A percentile compares a stretch with the other conserved stretches of the same genome.
Evolutionary conservation across 2,329 filamentous ascomycete species (phyloP).

Genomic region (Arthroderma sp.): DNA sequence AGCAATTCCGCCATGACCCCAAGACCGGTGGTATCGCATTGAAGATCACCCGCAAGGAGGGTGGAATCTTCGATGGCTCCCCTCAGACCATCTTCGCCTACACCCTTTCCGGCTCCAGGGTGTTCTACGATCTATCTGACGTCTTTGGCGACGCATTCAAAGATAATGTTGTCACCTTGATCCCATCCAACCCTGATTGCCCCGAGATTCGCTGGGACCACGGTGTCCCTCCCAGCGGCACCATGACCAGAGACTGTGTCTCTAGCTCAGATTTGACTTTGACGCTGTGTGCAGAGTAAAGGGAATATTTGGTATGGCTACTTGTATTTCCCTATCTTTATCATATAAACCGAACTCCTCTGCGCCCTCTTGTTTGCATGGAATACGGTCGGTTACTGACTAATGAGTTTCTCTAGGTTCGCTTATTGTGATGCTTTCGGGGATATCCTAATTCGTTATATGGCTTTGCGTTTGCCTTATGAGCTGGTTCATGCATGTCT

Average conservation of each 20-base stretch:
- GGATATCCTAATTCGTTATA: no score
- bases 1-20: constrained; percentile 23
- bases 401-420: no score
- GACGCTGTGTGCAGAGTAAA: constrained; percentile 5
- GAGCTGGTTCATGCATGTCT: no score
- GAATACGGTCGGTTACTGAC: no score
- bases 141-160: constrained; percentile 32
- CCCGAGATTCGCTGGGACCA: constrained; percentile 5
- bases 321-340: background rate
- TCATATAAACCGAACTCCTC: no score
- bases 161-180: constrained; percentile 8
- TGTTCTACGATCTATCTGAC: constrained; percentile 32
- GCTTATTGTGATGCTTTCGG: no score
- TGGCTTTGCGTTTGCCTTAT: no score
- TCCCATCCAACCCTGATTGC: constrained; percentile 5
- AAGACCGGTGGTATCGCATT: constrained; percentile 30
- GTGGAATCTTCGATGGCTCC: constrained; percentile 25
- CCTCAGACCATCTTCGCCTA: constrained; percentile 31
- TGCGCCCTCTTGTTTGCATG: no score
- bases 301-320: background rate
- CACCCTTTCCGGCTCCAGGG: constrained; percentile 22
- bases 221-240: constrained; percentile 7
- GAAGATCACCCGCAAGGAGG: constrained; percentile 26
- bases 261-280: constrained; percentile 6
- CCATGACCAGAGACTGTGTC: constrained; percentile 4